Conservation (phyloP, 2,329 filamentous ascomycete species). For the Cytospora piceicola region DNA sequence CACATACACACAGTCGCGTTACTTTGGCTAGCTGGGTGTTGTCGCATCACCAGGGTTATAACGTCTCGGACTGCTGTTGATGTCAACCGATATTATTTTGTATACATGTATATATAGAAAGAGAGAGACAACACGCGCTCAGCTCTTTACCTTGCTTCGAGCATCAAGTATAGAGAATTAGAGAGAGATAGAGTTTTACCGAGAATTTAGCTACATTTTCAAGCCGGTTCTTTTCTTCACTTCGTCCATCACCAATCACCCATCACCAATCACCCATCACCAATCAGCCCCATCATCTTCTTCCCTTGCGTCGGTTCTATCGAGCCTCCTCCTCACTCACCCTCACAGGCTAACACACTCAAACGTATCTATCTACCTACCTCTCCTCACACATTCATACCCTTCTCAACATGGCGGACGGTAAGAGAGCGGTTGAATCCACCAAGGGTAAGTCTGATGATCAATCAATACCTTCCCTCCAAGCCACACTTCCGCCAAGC, state of each 20-base stretch:
- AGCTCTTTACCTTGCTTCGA: not conserved
- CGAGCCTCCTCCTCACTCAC: not conserved
- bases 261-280: not conserved
- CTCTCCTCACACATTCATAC: not conserved
- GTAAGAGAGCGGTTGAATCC: conserved; percentile 39
- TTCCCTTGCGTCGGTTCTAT: not conserved
- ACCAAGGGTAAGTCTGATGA: conserved; percentile 36
- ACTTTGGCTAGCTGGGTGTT: not conserved
- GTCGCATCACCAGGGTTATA: not conserved
- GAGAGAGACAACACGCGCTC: too few relatives aligned
- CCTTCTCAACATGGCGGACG: conserved; percentile 38
- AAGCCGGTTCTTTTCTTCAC: not conserved
- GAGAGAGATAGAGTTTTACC: not conserved
- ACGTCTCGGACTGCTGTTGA: too few relatives aligned
- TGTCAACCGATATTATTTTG: not conserved
- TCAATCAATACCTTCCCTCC: not conserved
- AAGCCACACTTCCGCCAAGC: conserved; percentile 61
- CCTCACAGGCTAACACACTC: not conserved
- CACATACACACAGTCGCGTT: too few relatives aligned
- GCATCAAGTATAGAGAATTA: not conserved
- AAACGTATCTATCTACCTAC: conserved; percentile 3
- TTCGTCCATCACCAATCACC: not conserved
- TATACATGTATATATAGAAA: not conserved
- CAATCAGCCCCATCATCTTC: not conserved
- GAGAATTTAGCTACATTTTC: not conserved